Evolutionary conservation across 2,329 filamentous ascomycete species (phyloP).

Genomic region (Fusarium sp.): DNA sequence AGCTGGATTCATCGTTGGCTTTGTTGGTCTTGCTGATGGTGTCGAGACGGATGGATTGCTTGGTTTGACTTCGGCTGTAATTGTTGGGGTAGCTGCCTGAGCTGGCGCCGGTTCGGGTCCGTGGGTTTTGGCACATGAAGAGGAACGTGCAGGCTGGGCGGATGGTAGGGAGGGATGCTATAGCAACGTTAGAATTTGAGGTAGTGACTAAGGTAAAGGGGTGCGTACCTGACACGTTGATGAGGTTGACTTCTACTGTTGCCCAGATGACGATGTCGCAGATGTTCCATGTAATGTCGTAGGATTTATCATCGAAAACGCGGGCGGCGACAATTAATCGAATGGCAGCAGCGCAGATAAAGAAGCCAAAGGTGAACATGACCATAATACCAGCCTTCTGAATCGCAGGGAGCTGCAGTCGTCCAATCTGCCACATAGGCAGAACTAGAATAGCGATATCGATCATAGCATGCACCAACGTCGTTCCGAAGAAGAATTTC

Average conservation of each 20-base stretch:
- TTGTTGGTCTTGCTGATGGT: slow-evolving; percentile 23
- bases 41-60: slow-evolving; percentile 41
- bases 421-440: slow-evolving; percentile 49
- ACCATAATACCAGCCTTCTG: slow-evolving; percentile 47
- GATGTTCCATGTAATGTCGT: slow-evolving; percentile 43
- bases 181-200: fast-evolving
- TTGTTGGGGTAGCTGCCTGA: slow-evolving; percentile 35
- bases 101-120: slow-evolving; percentile 31
- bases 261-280: slow-evolving; percentile 44
- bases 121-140: slow-evolving; percentile 32
- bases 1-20: slow-evolving; percentile 33
- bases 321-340: slow-evolving; percentile 37
- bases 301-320: slow-evolving; percentile 21
- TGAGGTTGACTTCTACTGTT: slow-evolving; percentile 43
- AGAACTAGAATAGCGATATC: slow-evolving; percentile 49
- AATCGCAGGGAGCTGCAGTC: slow-evolving; percentile 43
- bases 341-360: slow-evolving; percentile 42
- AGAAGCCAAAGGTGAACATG: slow-evolving; percentile 49
- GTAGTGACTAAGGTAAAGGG: fast-evolving
- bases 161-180: slow-evolving; percentile 44
- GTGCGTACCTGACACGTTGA: slow-evolving; percentile 38
- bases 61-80: slow-evolving; percentile 39
- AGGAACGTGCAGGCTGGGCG: slow-evolving; percentile 41
- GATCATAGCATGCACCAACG: slow-evolving; percentile 47
- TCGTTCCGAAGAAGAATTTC: slow-evolving; percentile 51